These are phyloP conservation scores for Chytridium lagenaria DNA, from an alignment of 371 early-diverging fungal species.

Conservation along the genomic window DNA sequence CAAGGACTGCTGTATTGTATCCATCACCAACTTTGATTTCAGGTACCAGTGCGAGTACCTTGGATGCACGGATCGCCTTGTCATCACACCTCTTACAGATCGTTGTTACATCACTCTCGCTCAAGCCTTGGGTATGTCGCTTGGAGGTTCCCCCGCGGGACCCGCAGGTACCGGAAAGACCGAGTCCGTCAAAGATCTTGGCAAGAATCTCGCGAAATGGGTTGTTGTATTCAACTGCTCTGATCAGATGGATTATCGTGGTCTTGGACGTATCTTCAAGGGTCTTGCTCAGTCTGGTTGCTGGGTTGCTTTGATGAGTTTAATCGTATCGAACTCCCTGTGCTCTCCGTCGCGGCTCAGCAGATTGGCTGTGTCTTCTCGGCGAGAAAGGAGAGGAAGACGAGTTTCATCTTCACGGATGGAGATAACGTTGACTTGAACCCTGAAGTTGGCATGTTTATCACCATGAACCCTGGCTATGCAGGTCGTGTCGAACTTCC, in stretches of 20 bases:
- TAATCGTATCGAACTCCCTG: conserved; percentile 71
- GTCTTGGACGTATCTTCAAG: conserved; percentile 70
- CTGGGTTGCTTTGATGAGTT: conserved; percentile 77
- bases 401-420: conserved; percentile 64
- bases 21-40: conserved; percentile 73
- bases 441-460: conserved; percentile 71
- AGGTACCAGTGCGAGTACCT: conserved; percentile 69
- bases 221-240: conserved; percentile 74
- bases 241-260: conserved; percentile 70
- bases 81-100: conserved; percentile 70
- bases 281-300: conserved; percentile 67
- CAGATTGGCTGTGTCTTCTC: conserved; percentile 68
- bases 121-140: conserved; percentile 71
- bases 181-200: conserved; percentile 70
- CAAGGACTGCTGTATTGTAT: conserved; percentile 68
- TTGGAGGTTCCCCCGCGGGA: conserved; percentile 66
- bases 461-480: conserved; percentile 75
- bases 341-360: conserved; percentile 69
- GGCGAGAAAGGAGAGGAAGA: conserved; percentile 63
- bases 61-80: conserved; percentile 69
- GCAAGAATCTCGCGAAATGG: conserved; percentile 69
- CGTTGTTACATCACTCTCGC: conserved; percentile 67
- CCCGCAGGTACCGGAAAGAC: conserved; percentile 72
- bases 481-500: conserved; percentile 65
- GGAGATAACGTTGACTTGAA: conserved; percentile 69